phyloP scores from a whole-genome alignment of 495 filamentous ascomycete species.

The Tuber calosporum region DNA sequence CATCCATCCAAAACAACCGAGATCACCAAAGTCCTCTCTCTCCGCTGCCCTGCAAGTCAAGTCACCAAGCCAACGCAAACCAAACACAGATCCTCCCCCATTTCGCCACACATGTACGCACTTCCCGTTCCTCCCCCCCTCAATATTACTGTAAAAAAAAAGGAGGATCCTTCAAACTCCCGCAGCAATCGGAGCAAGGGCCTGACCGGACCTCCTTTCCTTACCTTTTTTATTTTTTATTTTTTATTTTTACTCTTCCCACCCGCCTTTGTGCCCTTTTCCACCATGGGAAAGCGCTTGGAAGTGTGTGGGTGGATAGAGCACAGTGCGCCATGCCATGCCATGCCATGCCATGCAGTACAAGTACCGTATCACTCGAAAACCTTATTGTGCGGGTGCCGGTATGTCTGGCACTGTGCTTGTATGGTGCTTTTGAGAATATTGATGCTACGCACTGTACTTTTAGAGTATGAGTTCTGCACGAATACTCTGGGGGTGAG shows the following conservation, averaged over 20 bases:
- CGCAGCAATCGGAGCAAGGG: not conserved
- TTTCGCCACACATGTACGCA: not conserved
- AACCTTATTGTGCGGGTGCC: not conserved
- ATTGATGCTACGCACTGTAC: not conserved
- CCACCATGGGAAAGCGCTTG: not conserved
- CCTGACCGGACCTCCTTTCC: not conserved
- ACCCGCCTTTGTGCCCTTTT: not conserved
- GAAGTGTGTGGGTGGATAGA: not conserved
- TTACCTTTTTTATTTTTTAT: not conserved
- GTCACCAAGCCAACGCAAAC: not conserved
- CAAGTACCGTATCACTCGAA: not conserved
- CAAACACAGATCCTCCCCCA: not conserved
- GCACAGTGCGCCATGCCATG: not conserved
- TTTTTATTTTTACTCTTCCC: too few relatives aligned
- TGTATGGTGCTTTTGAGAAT: not conserved
- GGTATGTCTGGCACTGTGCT: not conserved
- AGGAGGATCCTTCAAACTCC: not conserved
- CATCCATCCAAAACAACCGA: not conserved
- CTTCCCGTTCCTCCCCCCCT: slow-evolving; percentile 1
- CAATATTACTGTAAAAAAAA: slow-evolving; percentile 10
- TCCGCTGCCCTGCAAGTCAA: not conserved
- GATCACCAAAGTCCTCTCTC: not conserved
- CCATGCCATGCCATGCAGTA: not conserved
- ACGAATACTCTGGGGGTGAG: too few relatives aligned
- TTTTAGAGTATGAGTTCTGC: too few relatives aligned